phyloP scores from a whole-genome alignment of 192 early-diverging fungal genomes.

The Entomortierella parvispora region DNA sequence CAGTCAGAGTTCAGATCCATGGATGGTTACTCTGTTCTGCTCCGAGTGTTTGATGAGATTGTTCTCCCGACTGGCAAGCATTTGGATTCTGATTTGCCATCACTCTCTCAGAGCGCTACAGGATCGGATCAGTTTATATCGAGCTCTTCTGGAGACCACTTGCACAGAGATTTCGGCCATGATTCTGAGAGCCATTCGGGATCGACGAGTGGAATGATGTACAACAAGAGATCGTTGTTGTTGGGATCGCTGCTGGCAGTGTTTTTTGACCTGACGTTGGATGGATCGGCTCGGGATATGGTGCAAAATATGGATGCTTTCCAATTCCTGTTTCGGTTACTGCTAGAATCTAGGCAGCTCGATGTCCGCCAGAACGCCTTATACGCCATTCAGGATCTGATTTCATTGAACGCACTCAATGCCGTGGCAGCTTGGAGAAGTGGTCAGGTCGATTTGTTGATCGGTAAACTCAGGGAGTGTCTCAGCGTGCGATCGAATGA shows the following conservation, averaged over 20 bases:
- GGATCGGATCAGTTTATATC: background rate
- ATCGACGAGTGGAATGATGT: background rate
- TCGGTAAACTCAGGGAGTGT: slow-evolving; percentile 21
- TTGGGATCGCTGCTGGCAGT: slow-evolving; percentile 30
- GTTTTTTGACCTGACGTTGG: slow-evolving; percentile 41
- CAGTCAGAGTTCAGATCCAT: slow-evolving; percentile 43
- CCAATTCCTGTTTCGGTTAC: slow-evolving; percentile 44
- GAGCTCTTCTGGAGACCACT: background rate
- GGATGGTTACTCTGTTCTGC: slow-evolving; percentile 42
- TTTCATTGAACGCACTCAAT: slow-evolving; percentile 46
- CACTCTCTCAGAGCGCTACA: background rate
- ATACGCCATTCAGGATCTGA: slow-evolving; percentile 51
- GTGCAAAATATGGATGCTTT: slow-evolving; percentile 45
- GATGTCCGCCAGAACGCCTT: slow-evolving; percentile 52
- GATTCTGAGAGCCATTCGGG: background rate
- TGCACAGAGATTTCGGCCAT: background rate
- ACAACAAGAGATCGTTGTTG: slow-evolving; percentile 31
- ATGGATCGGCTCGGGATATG: slow-evolving; percentile 46
- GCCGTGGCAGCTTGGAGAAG: slow-evolving; percentile 52
- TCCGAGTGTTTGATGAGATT: slow-evolving; percentile 51
- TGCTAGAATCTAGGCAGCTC: slow-evolving; percentile 45
- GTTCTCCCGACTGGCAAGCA: slow-evolving; percentile 14
- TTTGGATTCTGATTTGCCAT: background rate
- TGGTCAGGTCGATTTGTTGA: slow-evolving; percentile 38
- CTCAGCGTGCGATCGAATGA: slow-evolving; percentile 3